A percentile compares a stretch with the other conserved stretches of the same genome.
Conservation (phyloP, 805 yeast species). For the Kockiozyma suomiensis region DNA sequence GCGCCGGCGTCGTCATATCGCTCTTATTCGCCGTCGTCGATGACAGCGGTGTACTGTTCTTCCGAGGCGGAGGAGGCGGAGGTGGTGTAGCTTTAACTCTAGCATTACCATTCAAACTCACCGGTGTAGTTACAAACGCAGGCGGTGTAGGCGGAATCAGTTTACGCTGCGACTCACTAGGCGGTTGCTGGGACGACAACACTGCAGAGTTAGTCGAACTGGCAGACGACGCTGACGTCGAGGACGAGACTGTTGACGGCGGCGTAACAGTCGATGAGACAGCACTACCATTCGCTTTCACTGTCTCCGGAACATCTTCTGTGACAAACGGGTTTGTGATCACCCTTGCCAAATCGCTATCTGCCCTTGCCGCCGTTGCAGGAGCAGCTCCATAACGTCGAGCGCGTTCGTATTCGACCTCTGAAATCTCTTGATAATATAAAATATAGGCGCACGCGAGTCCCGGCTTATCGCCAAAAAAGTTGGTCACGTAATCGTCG, state of each 20-base stretch:
- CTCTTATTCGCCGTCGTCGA: not conserved
- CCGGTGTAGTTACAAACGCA: not conserved
- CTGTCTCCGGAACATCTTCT: not conserved
- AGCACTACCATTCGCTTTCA: not conserved
- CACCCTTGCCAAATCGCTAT: constrained; percentile 4
- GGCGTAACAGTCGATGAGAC: constrained; percentile 2
- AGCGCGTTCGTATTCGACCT: constrained; percentile 22
- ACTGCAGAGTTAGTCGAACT: not conserved
- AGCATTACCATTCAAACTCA: not conserved
- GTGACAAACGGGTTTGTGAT: not conserved
- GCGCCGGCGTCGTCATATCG: not conserved
- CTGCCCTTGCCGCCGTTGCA: constrained; percentile 13
- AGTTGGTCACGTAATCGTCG: constrained; percentile 78
- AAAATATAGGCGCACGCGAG: constrained; percentile 90
- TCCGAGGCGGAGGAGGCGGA: constrained; percentile 20
- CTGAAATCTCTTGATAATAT: constrained; percentile 57
- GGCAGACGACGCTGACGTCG: constrained; percentile 9
- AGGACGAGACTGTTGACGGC: constrained; percentile 12
- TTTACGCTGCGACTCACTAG: constrained; percentile 3
- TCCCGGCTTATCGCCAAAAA: constrained; percentile 86
- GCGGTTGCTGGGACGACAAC: not conserved
- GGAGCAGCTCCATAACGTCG: constrained; percentile 24
- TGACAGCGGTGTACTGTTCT: not conserved
- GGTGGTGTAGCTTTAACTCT: constrained; percentile 5
- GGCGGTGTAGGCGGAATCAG: not conserved